Evolutionary conservation across 176 grass and related monocot species (phyloP).

Genomic region (Urochloa ruziziensis): DNA sequence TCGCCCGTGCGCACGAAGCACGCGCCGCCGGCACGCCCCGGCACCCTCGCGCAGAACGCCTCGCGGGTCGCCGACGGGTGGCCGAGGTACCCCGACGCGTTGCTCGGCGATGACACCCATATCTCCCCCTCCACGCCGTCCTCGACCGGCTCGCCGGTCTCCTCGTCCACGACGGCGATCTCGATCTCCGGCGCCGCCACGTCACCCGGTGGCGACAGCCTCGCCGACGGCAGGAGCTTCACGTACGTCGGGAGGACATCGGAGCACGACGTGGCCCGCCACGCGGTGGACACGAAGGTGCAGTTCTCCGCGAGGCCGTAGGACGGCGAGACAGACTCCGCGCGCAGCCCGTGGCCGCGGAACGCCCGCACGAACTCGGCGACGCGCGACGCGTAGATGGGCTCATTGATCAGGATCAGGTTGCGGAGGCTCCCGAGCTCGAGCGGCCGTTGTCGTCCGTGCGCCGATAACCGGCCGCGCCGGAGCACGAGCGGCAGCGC

Average conservation of each 20-base stretch:
- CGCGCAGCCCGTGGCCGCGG: slow-evolving; percentile 2
- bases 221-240: slow-evolving; percentile 55
- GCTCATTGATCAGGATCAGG: slow-evolving; percentile 66
- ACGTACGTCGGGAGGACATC: slow-evolving; percentile 30
- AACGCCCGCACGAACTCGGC: slow-evolving; percentile 55
- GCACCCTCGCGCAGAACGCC: slow-evolving; percentile 38
- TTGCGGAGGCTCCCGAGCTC: slow-evolving; percentile 53
- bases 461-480: slow-evolving; percentile 5
- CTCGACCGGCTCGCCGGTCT: slow-evolving; percentile 38
- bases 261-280: neutral
- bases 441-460: neutral
- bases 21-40: slow-evolving; percentile 5
- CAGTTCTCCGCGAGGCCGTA: slow-evolving; percentile 67
- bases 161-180: slow-evolving; percentile 49
- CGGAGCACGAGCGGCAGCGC: slow-evolving; percentile 47
- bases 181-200: slow-evolving; percentile 38
- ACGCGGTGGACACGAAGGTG: slow-evolving; percentile 68
- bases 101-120: slow-evolving; percentile 68
- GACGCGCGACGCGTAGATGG: slow-evolving; percentile 37
- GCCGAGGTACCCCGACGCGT: slow-evolving; percentile 58
- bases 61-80: slow-evolving; percentile 49
- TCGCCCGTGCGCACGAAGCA: slow-evolving; percentile 64
- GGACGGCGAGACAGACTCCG: slow-evolving; percentile 42
- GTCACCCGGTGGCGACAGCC: neutral
- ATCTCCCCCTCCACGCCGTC: slow-evolving; percentile 65